Percentiles rank a stretch among this genome's conserved stretches.
Conservation (phyloP, 73 alveolate species). For the Tetrahymena thermophila region DNA sequence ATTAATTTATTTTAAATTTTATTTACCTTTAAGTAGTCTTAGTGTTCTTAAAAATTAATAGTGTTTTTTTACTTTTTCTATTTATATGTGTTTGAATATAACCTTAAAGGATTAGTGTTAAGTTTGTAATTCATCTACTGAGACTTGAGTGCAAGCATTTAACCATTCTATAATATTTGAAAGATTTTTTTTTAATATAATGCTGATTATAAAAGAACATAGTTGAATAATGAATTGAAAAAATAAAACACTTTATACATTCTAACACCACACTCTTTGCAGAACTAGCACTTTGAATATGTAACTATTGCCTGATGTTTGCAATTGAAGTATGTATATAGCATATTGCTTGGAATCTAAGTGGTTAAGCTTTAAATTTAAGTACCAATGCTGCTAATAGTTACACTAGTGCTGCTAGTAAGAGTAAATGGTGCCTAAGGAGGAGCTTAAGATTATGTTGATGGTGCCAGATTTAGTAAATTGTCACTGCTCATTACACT, state of each 20-base stretch:
- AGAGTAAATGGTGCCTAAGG: not conserved
- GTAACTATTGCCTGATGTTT: not conserved
- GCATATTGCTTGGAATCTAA: not conserved
- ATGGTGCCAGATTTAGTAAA: not conserved
- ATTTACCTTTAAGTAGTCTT: not conserved
- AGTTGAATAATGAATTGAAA: not conserved
- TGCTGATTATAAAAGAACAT: not conserved
- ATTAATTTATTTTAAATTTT: not conserved
- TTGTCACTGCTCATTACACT: not conserved
- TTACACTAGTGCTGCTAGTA: not conserved
- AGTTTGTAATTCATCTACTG: not conserved
- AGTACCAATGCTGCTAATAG: not conserved
- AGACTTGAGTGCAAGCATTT: not conserved
- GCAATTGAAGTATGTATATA: not conserved
- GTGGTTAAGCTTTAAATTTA: not conserved
- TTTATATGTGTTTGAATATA: not conserved
- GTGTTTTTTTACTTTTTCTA: not conserved
- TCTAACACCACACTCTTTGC: constrained; percentile 2
- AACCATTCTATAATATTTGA: not conserved
- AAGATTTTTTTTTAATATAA: not conserved
- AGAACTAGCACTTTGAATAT: not conserved
- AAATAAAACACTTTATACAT: not conserved
- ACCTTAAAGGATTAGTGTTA: not conserved
- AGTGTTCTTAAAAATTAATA: not conserved
- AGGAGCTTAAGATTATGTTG: not conserved